Conservation (phyloP, 768 basidiomycete species). For the Amanita subjunquillea region DNA sequence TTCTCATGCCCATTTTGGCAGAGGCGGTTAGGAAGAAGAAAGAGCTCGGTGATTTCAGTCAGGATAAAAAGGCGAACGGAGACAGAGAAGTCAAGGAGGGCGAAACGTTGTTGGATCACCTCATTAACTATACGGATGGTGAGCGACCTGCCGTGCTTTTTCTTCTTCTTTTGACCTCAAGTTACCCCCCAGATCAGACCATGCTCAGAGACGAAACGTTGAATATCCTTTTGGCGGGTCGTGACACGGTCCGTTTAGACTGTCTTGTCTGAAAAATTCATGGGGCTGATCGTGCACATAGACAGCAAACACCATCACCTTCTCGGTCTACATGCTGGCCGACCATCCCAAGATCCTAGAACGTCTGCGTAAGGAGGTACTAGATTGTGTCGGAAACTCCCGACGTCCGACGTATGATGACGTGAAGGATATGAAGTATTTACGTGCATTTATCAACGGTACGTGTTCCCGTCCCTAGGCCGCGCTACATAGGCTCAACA, state of each 20-base stretch:
- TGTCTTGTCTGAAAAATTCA: neutral
- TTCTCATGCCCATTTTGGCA: slow-evolving; percentile 40
- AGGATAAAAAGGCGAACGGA: slow-evolving; percentile 8
- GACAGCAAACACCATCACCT: slow-evolving; percentile 32
- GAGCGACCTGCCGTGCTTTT: neutral
- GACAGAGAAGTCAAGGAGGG: slow-evolving; percentile 24
- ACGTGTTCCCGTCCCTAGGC: neutral
- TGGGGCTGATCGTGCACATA: slow-evolving; percentile 6
- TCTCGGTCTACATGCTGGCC: slow-evolving; percentile 32
- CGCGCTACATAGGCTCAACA: neutral
- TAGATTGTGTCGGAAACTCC: slow-evolving; percentile 24
- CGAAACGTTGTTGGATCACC: slow-evolving; percentile 35
- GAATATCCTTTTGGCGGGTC: slow-evolving; percentile 48
- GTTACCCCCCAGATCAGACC: slow-evolving; percentile 11
- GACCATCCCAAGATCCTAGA: slow-evolving; percentile 29
- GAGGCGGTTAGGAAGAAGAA: slow-evolving; percentile 32
- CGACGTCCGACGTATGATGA: slow-evolving; percentile 31
- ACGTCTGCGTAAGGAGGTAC: slow-evolving; percentile 31
- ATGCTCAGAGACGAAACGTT: slow-evolving; percentile 35
- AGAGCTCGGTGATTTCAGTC: neutral
- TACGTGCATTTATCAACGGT: slow-evolving; percentile 25
- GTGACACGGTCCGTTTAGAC: slow-evolving; percentile 34
- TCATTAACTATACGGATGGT: slow-evolving; percentile 45
- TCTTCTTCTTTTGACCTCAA: neutral
- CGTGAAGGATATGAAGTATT: slow-evolving; percentile 35